Conservation (phyloP, 2,329 filamentous ascomycete genomes). For the Botrytis deweyae region DNA sequence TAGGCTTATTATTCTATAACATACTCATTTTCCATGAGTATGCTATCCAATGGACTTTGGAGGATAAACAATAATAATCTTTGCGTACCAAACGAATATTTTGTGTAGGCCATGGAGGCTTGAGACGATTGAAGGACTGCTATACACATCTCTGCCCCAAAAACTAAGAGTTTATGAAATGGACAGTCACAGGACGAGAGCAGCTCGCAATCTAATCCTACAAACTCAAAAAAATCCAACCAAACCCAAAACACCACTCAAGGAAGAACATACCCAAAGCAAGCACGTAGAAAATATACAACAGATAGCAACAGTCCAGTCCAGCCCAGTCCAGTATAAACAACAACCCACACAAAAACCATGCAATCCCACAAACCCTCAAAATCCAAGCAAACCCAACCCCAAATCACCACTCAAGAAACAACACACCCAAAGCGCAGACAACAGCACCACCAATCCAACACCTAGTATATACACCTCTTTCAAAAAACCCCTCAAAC, state of each 20-base stretch:
- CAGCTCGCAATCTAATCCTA: too few relatives aligned
- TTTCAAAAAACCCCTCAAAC: neutral
- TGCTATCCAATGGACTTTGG: neutral
- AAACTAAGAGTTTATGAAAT: neutral
- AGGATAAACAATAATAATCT: neutral
- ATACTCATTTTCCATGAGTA: too few relatives aligned
- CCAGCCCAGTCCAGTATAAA: neutral
- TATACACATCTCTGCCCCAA: neutral
- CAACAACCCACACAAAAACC: fast-evolving
- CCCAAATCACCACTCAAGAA: neutral
- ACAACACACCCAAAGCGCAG: neutral
- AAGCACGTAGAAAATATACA: neutral
- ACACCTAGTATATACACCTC: neutral
- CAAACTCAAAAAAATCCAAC: too few relatives aligned
- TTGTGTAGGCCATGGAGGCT: neutral
- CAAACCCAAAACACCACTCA: too few relatives aligned
- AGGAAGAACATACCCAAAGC: too few relatives aligned
- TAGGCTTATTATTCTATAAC: too few relatives aligned
- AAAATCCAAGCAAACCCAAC: neutral
- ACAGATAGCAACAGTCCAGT: neutral
- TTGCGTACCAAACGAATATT: neutral
- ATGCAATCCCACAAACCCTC: neutral
- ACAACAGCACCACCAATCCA: neutral
- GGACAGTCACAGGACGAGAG: too few relatives aligned
- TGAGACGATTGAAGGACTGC: neutral